Evolutionary conservation across 345 rosid genomes (phyloP), one percentile per base, ranked within the genome.

Genomic region (Brassica juncea): DNA sequence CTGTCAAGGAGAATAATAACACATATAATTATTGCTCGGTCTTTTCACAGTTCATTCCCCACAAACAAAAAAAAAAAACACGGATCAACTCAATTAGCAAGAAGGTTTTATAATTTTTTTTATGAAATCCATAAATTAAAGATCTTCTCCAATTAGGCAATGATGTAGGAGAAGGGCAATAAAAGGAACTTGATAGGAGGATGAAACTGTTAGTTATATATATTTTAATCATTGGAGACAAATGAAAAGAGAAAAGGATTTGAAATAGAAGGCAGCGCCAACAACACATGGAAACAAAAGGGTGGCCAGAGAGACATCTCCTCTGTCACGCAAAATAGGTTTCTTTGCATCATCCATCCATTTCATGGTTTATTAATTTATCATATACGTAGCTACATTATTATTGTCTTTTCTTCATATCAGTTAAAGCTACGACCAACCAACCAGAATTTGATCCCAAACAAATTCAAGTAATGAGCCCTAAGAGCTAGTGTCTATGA

Each of bases 181-280:
- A 68, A 34, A 74, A 31, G 69, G 66, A 62, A 49, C 69, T 61
- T 15, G 65, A 74, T 44, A 58, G 37, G 75, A 80, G 21, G 49
- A 52, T 0, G 64, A 61, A 66, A 52, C 47, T 80, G 52, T 52
- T 74, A 69, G 49, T 74, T 27, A 44, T 80, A 34, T 19, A 19
- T 19, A 47, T 59, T 74, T 62, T 74, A 80, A 62, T 69, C 32
- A 74, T 52, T 69, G 81, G 25, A 49, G 57, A 73, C 15, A 68
- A 69, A 74, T 2, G 0, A 74, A 74, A 69, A 12, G 75, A 74
- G 71, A 74, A 62, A 62, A 19, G 62, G 71, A 69, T 27, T 73
- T 63, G 79, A 63, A 54, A 74, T 16, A 69, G 19, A 80, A 80
- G 83, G 64, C 83, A 80, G 75, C 83, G 75, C 83, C 83, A 74